A percentile compares a stretch with the other conserved stretches of the same genome.
Conservation (phyloP, 345 rosid genomes). For the Ceriops zippeliana region DNA sequence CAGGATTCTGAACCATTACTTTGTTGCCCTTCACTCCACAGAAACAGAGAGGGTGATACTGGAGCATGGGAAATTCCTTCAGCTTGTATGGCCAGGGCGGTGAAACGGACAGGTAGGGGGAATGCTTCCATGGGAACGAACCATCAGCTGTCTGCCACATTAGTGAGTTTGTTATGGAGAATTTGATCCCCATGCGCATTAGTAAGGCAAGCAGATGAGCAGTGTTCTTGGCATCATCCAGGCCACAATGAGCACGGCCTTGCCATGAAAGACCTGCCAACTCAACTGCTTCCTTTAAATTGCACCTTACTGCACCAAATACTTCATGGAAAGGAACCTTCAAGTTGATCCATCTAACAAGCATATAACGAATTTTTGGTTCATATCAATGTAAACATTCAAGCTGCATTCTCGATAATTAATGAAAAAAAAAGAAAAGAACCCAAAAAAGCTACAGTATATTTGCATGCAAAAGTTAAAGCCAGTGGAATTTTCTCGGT, state of each 20-base stretch:
- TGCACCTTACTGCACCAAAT: constrained; percentile 39
- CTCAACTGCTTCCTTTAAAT: constrained; percentile 42
- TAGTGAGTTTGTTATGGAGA: constrained; percentile 39
- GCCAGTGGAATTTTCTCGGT: not conserved
- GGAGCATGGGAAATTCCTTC: constrained; percentile 22
- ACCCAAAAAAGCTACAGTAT: no score
- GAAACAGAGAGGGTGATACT: constrained; percentile 35
- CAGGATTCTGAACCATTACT: constrained; percentile 36
- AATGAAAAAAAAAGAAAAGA: not conserved
- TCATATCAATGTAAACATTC: not conserved
- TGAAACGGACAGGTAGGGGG: constrained; percentile 5
- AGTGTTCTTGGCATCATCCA: constrained; percentile 46
- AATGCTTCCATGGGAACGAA: constrained; percentile 20
- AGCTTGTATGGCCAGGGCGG: constrained; percentile 16
- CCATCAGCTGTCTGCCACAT: constrained; percentile 25
- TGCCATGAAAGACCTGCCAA: constrained; percentile 44
- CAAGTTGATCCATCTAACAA: constrained; percentile 45
- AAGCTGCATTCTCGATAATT: not conserved
- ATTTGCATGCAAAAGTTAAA: not conserved
- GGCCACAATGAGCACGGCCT: constrained; percentile 50
- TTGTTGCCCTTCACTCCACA: constrained; percentile 39
- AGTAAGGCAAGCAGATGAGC: constrained; percentile 37
- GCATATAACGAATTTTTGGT: not conserved
- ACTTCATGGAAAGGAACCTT: constrained; percentile 39
- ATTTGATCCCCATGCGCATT: constrained; percentile 35